These are phyloP conservation scores for Brasenia schreberi DNA, from an alignment of 164 flowering plant species.

Conservation along the genomic window DNA sequence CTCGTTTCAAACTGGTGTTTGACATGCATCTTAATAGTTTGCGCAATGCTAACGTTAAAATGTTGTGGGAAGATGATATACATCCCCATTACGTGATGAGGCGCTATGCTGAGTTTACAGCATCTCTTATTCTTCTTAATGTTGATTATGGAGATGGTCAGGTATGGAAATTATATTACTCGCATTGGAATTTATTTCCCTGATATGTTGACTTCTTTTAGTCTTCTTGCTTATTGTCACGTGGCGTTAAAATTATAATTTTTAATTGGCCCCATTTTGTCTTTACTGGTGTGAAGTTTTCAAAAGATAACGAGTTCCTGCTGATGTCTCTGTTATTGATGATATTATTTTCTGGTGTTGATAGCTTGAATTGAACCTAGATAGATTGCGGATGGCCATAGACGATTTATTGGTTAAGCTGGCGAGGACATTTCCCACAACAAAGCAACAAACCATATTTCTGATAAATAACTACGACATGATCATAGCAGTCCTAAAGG, in stretches of 20 bases:
- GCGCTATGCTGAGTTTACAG: constrained; percentile 98
- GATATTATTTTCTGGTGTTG: not conserved
- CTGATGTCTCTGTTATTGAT: too few species aligned
- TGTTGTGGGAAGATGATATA: constrained; percentile 97
- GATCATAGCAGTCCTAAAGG: constrained; percentile 89
- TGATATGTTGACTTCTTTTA: not conserved
- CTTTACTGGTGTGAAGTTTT: not conserved
- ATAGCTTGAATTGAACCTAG: constrained; percentile 91
- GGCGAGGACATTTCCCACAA: constrained; percentile 50
- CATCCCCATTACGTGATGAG: constrained; percentile 98
- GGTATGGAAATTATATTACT: constrained; percentile 14
- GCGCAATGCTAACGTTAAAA: constrained; percentile 74
- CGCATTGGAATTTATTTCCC: not conserved
- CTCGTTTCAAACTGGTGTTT: constrained; percentile 97
- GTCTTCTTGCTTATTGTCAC: not conserved
- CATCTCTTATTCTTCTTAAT: constrained; percentile 87
- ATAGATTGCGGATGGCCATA: constrained; percentile 83
- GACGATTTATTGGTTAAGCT: constrained; percentile 90
- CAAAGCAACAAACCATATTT: constrained; percentile 77
- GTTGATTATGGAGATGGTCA: constrained; percentile 96
- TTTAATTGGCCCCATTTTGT: not conserved
- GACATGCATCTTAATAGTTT: constrained; percentile 93
- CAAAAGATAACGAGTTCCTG: too few species aligned
- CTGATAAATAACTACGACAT: constrained; percentile 96
- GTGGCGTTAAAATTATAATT: not conserved